Percentiles rank a stretch among this genome's conserved stretches.
These are phyloP conservation scores for Trichophyton schoenleinii DNA, from an alignment of 2,329 filamentous ascomycete species.

Conservation along the genomic window DNA sequence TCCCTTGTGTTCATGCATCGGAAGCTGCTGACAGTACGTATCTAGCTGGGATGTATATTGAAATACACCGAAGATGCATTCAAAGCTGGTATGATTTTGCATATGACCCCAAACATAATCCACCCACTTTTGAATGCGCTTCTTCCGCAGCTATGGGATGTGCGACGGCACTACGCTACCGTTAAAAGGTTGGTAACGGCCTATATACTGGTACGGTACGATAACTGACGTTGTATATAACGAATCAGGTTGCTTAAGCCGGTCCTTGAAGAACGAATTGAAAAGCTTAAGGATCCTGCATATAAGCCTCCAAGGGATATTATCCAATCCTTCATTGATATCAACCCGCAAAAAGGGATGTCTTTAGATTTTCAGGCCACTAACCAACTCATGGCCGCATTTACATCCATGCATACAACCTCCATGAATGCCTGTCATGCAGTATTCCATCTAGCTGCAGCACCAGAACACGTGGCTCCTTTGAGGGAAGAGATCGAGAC, in stretches of 20 bases:
- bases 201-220: neutral
- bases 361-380: slow-evolving; percentile 8
- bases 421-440: slow-evolving; percentile 17
- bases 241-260: slow-evolving; percentile 12
- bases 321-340: slow-evolving; percentile 1
- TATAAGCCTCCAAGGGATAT: neutral
- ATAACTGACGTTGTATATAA: slow-evolving; percentile 6
- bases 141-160: slow-evolving; percentile 8
- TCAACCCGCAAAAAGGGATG: slow-evolving; percentile 7
- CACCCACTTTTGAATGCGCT: slow-evolving; percentile 2
- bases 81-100: slow-evolving; percentile 14
- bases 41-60: slow-evolving; percentile 2
- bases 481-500: slow-evolving; percentile 16
- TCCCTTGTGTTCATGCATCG: neutral
- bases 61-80: slow-evolving; percentile 13
- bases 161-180: slow-evolving; percentile 6
- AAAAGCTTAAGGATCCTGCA: neutral
- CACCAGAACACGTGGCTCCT: slow-evolving; percentile 6
- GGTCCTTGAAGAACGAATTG: slow-evolving; percentile 10
- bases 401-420: slow-evolving; percentile 17
- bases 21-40: neutral
- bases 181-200: neutral
- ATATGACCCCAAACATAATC: slow-evolving; percentile 5
- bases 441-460: slow-evolving; percentile 13
- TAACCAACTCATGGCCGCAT: slow-evolving; percentile 14